Conservation (phyloP, 257 asterid species). For the Rauvolfia tetraphylla region DNA sequence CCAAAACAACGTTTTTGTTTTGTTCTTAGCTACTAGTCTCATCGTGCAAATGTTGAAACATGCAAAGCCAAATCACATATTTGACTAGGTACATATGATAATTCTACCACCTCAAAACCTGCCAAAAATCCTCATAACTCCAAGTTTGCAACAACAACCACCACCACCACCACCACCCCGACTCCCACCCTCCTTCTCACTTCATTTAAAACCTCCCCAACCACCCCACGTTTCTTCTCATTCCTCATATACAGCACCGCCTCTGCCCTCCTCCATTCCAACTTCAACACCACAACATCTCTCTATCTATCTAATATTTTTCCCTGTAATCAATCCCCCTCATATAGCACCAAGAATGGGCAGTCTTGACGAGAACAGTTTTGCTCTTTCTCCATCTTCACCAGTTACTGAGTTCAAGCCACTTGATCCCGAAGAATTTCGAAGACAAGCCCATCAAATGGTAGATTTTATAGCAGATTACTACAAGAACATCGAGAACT, state of each 20-base stretch:
- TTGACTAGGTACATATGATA: not conserved
- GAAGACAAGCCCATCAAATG: conserved; percentile 27
- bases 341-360: conserved; percentile 13
- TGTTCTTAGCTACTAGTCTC: too few species aligned
- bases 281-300: conserved; percentile 5
- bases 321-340: not conserved
- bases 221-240: conserved; percentile 7
- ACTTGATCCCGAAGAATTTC: conserved; percentile 29
- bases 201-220: conserved; percentile 13
- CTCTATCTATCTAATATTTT: not conserved
- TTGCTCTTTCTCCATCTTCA: not conserved
- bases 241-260: not conserved
- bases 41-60: too few species aligned
- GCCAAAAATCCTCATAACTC: conserved; percentile 1
- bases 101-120: not conserved
- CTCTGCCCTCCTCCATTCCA: not conserved
- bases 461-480: conserved; percentile 33
- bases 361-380: conserved; percentile 20
- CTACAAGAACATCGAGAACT: conserved; percentile 23
- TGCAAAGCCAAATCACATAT: not conserved
- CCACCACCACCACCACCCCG: too few species aligned
- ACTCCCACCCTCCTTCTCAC: not conserved
- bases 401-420: conserved; percentile 20
- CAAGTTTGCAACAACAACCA: not conserved
- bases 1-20: too few species aligned